Evolutionary conservation across 176 grass and related monocot genomes (phyloP), one percentile per base, ranked within the genome.

Genomic region (Oryza meridionalis): DNA sequence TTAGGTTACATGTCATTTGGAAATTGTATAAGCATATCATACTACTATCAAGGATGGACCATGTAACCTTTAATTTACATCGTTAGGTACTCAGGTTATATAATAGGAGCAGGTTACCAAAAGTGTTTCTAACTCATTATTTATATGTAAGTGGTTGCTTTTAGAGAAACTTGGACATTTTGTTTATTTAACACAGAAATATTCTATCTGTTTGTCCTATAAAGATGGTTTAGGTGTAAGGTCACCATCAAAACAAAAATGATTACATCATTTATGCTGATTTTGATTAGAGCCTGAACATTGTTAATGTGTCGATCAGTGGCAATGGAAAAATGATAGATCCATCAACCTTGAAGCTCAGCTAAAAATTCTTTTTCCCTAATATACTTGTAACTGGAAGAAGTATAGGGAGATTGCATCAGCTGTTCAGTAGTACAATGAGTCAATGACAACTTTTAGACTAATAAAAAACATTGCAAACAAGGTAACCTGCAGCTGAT

Each of bases 191-290:
- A 25, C 69, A 71, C 51, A 74, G 21, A 61, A 22, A 62, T 32
- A 26, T 68, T n/a, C n/a, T 59, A 19, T 55, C 9, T 12, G 11
- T 82, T 40, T 68, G 67, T 58, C 79, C 27, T 82, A 68, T 32
- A 68, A 61, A 4, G 25, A 74, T 83, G 45, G 37, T 27, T 17
- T 82, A 85, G 51, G 82, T 85, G 11, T 70, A 43, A 77, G 58
- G 77, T 85, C 40, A 15, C 32, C 4, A 77, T 89, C 77, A 31
- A 50, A 65, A 77, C 32, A 16, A 76, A 62, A 27, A n/a, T 76
- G 19, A 24, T 75, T 32, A 65, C 80, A 76, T 65, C 13, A 53
- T 70, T 10, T 77, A 85, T 70, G 72, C 27, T 51, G 40, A 16
- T 76, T 81, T 69, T 21, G 12, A 72, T 45, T 35, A 70, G n/a